Conservation (phyloP, 805 yeast genomes). For the Teunomyces gatunensis region DNA sequence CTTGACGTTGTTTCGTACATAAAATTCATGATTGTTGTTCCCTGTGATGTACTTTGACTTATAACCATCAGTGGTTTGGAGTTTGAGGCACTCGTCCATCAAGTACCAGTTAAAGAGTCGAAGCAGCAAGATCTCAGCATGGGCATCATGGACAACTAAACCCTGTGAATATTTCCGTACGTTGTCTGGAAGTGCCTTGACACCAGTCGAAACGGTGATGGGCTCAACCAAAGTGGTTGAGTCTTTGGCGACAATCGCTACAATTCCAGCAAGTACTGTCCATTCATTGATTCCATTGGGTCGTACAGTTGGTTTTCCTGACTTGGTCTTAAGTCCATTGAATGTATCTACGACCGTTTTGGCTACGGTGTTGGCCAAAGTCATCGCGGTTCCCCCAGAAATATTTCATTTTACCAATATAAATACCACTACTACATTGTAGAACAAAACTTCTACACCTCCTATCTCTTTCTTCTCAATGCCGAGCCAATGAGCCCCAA, state of each 20-base stretch:
- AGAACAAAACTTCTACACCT: not conserved
- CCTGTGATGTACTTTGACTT: not conserved
- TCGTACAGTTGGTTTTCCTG: constrained; percentile 59
- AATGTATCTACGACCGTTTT: constrained; percentile 26
- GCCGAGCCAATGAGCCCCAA: constrained; percentile 56
- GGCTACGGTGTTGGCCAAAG: constrained; percentile 5
- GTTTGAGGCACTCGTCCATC: constrained; percentile 44
- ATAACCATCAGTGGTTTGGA: constrained; percentile 4
- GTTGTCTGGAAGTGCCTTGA: constrained; percentile 67
- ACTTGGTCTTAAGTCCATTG: constrained; percentile 22
- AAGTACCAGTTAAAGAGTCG: constrained; percentile 66
- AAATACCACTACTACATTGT: not conserved
- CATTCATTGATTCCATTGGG: constrained; percentile 73
- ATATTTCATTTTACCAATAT: not conserved
- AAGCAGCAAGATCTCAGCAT: constrained; percentile 80
- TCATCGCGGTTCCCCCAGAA: constrained; percentile 3
- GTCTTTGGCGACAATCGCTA: constrained; percentile 31
- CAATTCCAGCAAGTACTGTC: constrained; percentile 80
- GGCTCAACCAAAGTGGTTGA: constrained; percentile 20
- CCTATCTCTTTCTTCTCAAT: constrained; percentile 30
- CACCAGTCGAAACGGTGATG: constrained; percentile 72
- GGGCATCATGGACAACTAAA: constrained; percentile 74
- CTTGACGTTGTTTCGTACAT: constrained; percentile 33
- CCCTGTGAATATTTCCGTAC: constrained; percentile 51
- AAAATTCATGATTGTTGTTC: constrained; percentile 15